Conservation (phyloP, 1,139 yeast genomes). For the Saccharomycopsis phalli region DNA sequence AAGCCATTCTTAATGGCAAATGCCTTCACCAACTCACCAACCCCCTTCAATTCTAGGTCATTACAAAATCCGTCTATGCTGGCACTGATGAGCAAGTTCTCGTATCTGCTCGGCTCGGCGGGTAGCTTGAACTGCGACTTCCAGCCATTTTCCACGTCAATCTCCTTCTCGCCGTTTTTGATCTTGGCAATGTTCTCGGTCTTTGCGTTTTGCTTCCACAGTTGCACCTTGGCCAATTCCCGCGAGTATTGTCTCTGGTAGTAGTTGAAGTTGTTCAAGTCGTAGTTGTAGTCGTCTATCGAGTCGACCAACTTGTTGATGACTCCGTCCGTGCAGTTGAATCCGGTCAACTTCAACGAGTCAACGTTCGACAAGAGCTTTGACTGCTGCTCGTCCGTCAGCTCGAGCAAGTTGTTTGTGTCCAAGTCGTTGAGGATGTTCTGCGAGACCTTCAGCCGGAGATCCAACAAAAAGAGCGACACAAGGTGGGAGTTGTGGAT, state of each 20-base stretch:
- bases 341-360: conserved; percentile 34
- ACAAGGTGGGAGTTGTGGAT: conserved; percentile 54
- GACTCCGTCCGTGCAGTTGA: conserved; percentile 28
- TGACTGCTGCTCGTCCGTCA: conserved; percentile 11
- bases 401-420: conserved; percentile 15
- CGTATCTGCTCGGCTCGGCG: conserved; percentile 67
- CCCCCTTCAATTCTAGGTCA: conserved; percentile 52
- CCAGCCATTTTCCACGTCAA: conserved; percentile 53
- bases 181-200: conserved; percentile 56
- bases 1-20: conserved; percentile 49
- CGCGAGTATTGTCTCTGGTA: conserved; percentile 72
- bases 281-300: conserved; percentile 71
- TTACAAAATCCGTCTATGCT: conserved; percentile 64
- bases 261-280: conserved; percentile 74
- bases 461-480: conserved; percentile 32
- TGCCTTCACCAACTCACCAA: conserved; percentile 53
- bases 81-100: conserved; percentile 60
- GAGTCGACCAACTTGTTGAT: conserved; percentile 67
- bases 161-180: conserved; percentile 45
- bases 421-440: conserved; percentile 12
- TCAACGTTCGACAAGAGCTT: conserved; percentile 25
- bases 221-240: conserved; percentile 61
- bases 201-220: conserved; percentile 68
- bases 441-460: conserved; percentile 21
- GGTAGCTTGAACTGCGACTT: conserved; percentile 59